Percentiles rank a stretch among this genome's conserved stretches.
phyloP scores from a whole-genome alignment of 176 grass and related monocot genomes.

The Rhipidocladum racemiflorum region DNA sequence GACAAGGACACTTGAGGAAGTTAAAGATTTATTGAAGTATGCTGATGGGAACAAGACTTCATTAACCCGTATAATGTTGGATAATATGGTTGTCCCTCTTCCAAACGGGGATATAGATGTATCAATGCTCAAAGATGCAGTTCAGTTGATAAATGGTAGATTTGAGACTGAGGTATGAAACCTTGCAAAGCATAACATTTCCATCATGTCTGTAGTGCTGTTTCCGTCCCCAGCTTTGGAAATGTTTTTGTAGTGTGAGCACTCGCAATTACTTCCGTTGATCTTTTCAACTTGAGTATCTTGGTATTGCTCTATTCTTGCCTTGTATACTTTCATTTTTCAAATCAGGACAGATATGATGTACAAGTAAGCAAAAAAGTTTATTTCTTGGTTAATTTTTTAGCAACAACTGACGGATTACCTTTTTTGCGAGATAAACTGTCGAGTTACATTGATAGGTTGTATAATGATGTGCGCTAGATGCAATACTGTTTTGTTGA shows the following conservation, averaged over 20 bases:
- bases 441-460: not conserved
- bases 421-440: not conserved
- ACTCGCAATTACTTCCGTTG: not conserved
- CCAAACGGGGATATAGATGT: slow-evolving; percentile 76
- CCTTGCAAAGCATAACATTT: not conserved
- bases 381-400: not conserved
- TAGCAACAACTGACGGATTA: not conserved
- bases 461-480: not conserved
- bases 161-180: slow-evolving; percentile 89
- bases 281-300: not conserved
- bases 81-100: slow-evolving; percentile 93
- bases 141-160: slow-evolving; percentile 80
- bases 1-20: slow-evolving; percentile 88
- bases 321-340: not conserved
- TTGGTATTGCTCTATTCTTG: not conserved
- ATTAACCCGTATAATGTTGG: slow-evolving; percentile 91
- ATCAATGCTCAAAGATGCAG: slow-evolving; percentile 86
- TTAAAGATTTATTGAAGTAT: slow-evolving; percentile 75
- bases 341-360: not conserved
- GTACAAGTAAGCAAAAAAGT: not conserved
- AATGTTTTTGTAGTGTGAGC: not conserved
- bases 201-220: not conserved
- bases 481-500: not conserved
- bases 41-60: slow-evolving; percentile 64
- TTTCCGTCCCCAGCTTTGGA: not conserved